Evolutionary conservation across 768 basidiomycete species (phyloP), one percentile per base, ranked within the genome.

Genomic region (Suillus americanus): DNA sequence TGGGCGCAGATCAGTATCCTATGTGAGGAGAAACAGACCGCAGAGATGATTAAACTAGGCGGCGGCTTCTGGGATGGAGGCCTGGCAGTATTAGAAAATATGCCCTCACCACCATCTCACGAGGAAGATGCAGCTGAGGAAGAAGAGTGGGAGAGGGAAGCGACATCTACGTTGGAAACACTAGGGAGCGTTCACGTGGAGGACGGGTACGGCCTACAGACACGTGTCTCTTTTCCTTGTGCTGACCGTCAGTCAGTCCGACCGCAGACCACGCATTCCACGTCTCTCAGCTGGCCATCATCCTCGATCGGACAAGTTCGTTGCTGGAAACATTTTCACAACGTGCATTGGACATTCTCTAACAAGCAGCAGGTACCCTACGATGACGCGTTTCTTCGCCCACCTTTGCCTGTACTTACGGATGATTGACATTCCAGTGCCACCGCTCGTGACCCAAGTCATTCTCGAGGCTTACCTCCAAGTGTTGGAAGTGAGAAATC

Each of bases 391-490:
- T 4, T 99, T 99, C 79, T 97, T 97, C 71, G 91, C 95, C 0
- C 97, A 99, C 72, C 79, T 99, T 28, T 94, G 94, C 67, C 92
- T 51, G 18, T 51, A 51, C 9, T 28, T 51, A 4, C 50, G 25
- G 66, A 86, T 94, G 78, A 91, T 97, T 41, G 89, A 90, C 59
- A 78, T 89, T 41, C 74, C 86, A 0, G 85, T 94, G 0, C 91
- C 95, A 0, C 87, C 89, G 2, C 75, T 86, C 14, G 86, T 92
- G 0, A 89, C 87, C 0, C 94, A 97, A 71, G 77, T 84, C 37
- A 93, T 99, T 60, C 78, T 99, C 33, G 92, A 97, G 72, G 87
- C 91, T 0, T 99, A 99, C 72, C 84, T 98, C 6, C 86, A 86
- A 65, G 90, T 95, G 3, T 85, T 99, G 3, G 94, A 98, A 82